Conservation (phyloP, 2,329 filamentous ascomycete species). For the Chaetomium sp. region DNA sequence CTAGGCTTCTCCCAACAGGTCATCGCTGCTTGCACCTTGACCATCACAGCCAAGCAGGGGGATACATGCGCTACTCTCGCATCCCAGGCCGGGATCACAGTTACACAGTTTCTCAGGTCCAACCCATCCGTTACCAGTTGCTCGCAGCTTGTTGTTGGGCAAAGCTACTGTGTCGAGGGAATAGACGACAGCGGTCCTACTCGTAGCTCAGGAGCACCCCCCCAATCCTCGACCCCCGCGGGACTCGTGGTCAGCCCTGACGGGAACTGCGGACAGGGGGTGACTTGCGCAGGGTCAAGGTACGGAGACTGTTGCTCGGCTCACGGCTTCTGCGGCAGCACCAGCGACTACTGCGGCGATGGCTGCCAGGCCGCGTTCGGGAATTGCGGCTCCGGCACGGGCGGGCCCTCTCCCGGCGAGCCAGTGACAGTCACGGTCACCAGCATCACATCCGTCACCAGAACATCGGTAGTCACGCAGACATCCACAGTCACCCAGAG, state of each 20-base stretch:
- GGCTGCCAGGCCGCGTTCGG: constrained; percentile 33
- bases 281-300: constrained; percentile 33
- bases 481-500: constrained; percentile 11
- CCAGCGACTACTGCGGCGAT: constrained; percentile 33
- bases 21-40: constrained; percentile 29
- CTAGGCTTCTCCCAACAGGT: constrained; percentile 21
- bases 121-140: constrained; percentile 33
- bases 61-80: constrained; percentile 37
- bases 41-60: constrained; percentile 33
- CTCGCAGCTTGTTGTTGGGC: constrained; percentile 26
- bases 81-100: constrained; percentile 32
- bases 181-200: constrained; percentile 16
- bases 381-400: constrained; percentile 19
- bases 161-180: constrained; percentile 32
- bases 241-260: constrained; percentile 29
- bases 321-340: constrained; percentile 35
- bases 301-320: constrained; percentile 35
- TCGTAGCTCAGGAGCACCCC: not conserved
- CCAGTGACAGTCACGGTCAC: constrained; percentile 25
- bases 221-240: not conserved
- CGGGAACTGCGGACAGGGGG: constrained; percentile 31
- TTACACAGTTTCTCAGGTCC: constrained; percentile 32
- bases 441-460: constrained; percentile 18
- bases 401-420: not conserved
- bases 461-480: constrained; percentile 18